phyloP scores from a whole-genome alignment of 2,329 filamentous ascomycete genomes.

The Rugonectria rugulosa region DNA sequence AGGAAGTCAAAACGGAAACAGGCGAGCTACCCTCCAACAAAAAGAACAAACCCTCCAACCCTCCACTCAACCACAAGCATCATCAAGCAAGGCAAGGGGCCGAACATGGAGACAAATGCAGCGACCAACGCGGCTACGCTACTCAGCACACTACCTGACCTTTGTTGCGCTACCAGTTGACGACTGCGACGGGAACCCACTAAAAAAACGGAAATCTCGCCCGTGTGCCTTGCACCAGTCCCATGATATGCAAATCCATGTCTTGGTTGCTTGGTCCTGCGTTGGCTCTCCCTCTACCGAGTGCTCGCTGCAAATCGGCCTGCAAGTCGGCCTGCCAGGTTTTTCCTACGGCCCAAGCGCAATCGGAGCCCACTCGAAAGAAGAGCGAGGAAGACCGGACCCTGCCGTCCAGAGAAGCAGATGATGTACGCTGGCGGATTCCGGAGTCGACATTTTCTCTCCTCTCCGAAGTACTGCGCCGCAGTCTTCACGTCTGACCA shows the following conservation, averaged over 20 bases:
- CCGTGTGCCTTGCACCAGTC: conserved; percentile 7
- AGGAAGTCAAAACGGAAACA: conserved; percentile 4
- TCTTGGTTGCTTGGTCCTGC: neutral
- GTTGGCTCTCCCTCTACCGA: neutral
- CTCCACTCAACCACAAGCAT: neutral
- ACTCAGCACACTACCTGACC: conserved; percentile 10
- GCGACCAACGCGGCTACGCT: conserved; percentile 19
- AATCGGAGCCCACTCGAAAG: neutral
- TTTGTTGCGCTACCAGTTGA: conserved; percentile 8
- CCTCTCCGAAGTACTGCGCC: no score
- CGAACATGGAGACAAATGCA: conserved; percentile 19
- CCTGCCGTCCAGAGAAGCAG: neutral
- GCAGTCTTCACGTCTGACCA: neutral
- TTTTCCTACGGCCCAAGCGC: conserved; percentile 1
- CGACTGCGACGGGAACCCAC: conserved; percentile 7
- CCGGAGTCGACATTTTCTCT: no score
- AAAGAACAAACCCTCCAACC: neutral
- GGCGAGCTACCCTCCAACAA: conserved; percentile 1
- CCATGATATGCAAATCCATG: conserved; percentile 9
- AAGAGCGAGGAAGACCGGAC: neutral
- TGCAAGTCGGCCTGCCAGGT: neutral
- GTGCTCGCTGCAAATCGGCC: neutral
- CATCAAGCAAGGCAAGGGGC: neutral
- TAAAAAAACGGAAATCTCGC: conserved; percentile 1
- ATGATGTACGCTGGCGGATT: neutral